phyloP scores from a whole-genome alignment of 148 eudicot genomes.

The Rhododendron ovatum region DNA sequence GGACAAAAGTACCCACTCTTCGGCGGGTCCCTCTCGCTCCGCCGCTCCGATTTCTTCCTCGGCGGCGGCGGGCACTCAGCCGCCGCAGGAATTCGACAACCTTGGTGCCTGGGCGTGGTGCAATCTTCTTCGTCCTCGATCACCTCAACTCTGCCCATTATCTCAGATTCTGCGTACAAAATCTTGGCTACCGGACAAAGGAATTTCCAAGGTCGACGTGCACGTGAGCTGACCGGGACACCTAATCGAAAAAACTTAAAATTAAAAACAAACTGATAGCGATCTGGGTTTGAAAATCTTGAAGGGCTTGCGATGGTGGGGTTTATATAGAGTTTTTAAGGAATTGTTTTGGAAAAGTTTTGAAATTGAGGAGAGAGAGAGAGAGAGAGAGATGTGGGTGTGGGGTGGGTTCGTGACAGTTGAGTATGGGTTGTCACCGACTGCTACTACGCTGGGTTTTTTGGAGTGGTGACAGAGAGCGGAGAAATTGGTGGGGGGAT shows the following conservation, averaged over 20 bases:
- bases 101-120: conserved; percentile 17
- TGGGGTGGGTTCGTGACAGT: background rate
- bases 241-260: background rate
- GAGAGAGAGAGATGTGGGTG: background rate
- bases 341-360: background rate
- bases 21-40: conserved; percentile 7
- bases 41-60: conserved; percentile 14
- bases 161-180: background rate
- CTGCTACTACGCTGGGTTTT: background rate
- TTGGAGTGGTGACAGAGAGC: too few species aligned
- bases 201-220: background rate
- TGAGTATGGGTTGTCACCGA: background rate
- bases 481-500: background rate
- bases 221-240: background rate
- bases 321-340: background rate
- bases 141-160: background rate
- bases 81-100: conserved; percentile 19
- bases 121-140: conserved; percentile 15
- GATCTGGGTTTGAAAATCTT: background rate
- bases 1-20: conserved; percentile 20
- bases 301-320: background rate
- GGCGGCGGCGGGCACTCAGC: conserved; percentile 24
- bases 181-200: background rate
- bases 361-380: background rate
- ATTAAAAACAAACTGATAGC: background rate